phyloP scores from a whole-genome alignment of 1,139 yeast genomes.

The Hyphopichia khmerensis region DNA sequence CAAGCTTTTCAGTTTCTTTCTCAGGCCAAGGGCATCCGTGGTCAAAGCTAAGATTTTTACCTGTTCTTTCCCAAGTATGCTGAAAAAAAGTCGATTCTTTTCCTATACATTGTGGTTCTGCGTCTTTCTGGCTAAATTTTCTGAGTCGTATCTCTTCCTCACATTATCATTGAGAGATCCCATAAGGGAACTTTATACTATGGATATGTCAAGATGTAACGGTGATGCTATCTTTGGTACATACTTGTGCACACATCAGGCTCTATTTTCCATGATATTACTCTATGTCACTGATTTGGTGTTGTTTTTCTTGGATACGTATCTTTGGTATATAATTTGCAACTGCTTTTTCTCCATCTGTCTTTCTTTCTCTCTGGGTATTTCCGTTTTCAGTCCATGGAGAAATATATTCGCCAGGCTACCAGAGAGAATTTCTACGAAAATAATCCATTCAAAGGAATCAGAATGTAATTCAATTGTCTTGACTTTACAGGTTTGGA shows the following conservation, averaged over 20 bases:
- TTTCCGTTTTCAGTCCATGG: slow-evolving; percentile 87
- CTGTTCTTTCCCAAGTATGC: slow-evolving; percentile 54
- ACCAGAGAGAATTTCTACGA: slow-evolving; percentile 71
- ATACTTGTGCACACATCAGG: slow-evolving; percentile 58
- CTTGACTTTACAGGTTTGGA: slow-evolving; percentile 75
- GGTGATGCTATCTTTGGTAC: slow-evolving; percentile 57
- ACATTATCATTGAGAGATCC: slow-evolving; percentile 81
- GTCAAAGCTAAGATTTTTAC: slow-evolving; percentile 32
- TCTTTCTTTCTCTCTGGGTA: slow-evolving; percentile 70
- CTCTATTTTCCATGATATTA: slow-evolving; percentile 52
- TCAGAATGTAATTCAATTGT: slow-evolving; percentile 47
- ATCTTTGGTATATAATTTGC: slow-evolving; percentile 84
- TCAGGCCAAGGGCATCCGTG: slow-evolving; percentile 7
- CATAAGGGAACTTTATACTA: slow-evolving; percentile 59
- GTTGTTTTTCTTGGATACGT: slow-evolving; percentile 79
- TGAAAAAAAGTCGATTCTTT: slow-evolving; percentile 49
- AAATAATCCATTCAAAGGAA: slow-evolving; percentile 49
- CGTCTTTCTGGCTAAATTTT: slow-evolving; percentile 69
- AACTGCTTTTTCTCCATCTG: slow-evolving; percentile 72
- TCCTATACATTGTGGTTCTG: slow-evolving; percentile 67
- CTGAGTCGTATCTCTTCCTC: slow-evolving; percentile 79
- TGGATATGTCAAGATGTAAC: slow-evolving; percentile 59
- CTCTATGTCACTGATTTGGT: slow-evolving; percentile 67
- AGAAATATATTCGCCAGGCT: slow-evolving; percentile 71
- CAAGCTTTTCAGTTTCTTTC: slow-evolving; percentile 37